Base-by-base conservation (phyloP, 371 early-diverging fungal genomes). In the Mucor racemosus region DNA sequence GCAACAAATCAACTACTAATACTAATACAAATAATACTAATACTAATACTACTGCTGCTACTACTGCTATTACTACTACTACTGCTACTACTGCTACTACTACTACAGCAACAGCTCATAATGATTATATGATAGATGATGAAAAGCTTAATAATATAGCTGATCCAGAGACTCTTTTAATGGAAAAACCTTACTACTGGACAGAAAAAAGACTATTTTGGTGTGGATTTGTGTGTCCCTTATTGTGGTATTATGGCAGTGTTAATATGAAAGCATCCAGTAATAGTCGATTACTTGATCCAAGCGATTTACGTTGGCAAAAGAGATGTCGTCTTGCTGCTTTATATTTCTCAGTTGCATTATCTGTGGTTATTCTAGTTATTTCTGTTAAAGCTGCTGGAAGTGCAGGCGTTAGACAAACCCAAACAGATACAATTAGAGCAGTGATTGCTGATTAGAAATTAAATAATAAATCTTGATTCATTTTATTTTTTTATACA, bases 191-290 rank as follows among this genome's bases (percentile, higher is more conserved):
- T 9, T 21, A 42, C 0, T 62, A 44, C 44, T 71, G 66, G 66
- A 66, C 62, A 39, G 48, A 53, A 15, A 59, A 63, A 14, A 41
- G 48, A 7, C 11, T 71, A 10, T 71, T 71, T 55, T 71, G 67
- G 62, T 8, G 34, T 11, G 71, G 71, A 0, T 71, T 71, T 59
- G n/a, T 63, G 3, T 66, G 62, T 26, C 71, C 71, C 5, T 46
- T 67, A 3, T 19, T 71, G 5, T 71, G 71, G 71, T 42, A 58
- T 40, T 63, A 63, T 40, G 71, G 66, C 26, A 66, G 71, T 13
- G 42, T 66, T 3, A 31, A 60, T 31, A 36, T 61, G 11, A 55
- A 21, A 15, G 50, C 40, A 0, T 41, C 58, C 15, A 50, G 26
- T 7, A 46, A 26, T 1, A 19, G 10, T 15, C 26, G 42, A 5